Base-by-base conservation (phyloP, 179 eudicot genomes). In the Silene noctiflora region DNA sequence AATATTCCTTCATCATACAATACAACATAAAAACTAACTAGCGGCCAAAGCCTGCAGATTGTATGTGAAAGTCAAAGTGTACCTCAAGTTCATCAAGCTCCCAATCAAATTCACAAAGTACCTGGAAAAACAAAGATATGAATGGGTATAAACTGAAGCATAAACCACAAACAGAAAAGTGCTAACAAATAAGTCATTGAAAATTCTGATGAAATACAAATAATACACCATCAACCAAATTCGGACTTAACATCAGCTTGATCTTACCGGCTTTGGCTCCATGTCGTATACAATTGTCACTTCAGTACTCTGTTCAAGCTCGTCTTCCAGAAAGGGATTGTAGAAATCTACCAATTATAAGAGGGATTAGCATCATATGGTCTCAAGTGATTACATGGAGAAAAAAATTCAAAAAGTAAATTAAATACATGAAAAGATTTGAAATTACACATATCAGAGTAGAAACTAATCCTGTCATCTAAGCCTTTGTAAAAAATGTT, bases 51-150 rank as follows among this genome's bases (percentile, higher is more conserved):
- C 8, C 75, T 25, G 22, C 24, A 72, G 21, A 44, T 14, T 62
- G 46, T 19, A 56, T 44, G 22, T 39, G 58, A 22, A 24, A 20
- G 3, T 55, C 33, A 63, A 56, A 67, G 67, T 74, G 42, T 86
- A 94, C 98, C 96, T 94, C 96, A 63, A 88, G 80, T 72, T 94
- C 98, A 84, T 94, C 97, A 51, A 94, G 73, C 35, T 94, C 98
- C 98, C 98, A 94, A 85, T 94, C 98, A 82, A 90, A 94, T 75
- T 92, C 96, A 39, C 91, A 83, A 51, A 92, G 66, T 24, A 92
- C 87, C 98, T 94, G 88, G 75, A 89, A 77, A 24, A 27, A 4
- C 3, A 79, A 80, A 70, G 24, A 72, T 67, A 64, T 12, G 63
- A 76, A 74, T 67, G 22, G 22, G 19, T 19, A 53, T 46, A 42